phyloP scores from a whole-genome alignment of 805 yeast genomes.

The Lachancea fermentati region DNA sequence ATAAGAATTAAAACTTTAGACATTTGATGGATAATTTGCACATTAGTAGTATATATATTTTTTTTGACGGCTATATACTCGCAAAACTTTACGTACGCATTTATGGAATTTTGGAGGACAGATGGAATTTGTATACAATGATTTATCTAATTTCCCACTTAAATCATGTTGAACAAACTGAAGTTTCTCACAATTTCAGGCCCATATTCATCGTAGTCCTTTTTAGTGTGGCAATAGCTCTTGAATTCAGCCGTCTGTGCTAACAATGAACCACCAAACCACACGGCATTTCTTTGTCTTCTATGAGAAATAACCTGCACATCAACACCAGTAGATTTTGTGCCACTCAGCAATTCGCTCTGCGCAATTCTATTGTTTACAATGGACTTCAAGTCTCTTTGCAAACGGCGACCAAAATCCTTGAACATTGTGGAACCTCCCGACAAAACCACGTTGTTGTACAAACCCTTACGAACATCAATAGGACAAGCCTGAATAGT shows the following conservation, averaged over 20 bases:
- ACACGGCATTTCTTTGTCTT: constrained; percentile 96
- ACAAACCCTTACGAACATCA: constrained; percentile 94
- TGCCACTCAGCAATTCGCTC: constrained; percentile 69
- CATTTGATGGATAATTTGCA: neutral
- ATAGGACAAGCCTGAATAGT: constrained; percentile 95
- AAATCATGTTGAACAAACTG: constrained; percentile 87
- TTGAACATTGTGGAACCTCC: constrained; percentile 99
- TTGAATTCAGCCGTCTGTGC: constrained; percentile 97
- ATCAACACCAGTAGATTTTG: constrained; percentile 87
- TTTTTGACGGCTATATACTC: neutral
- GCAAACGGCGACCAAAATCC: constrained; percentile 95
- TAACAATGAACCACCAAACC: constrained; percentile 97
- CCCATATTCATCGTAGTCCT: constrained; percentile 96
- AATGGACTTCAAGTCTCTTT: constrained; percentile 82
- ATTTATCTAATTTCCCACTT: neutral
- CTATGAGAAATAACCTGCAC: constrained; percentile 96
- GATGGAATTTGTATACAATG: neutral
- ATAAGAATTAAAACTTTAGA: neutral
- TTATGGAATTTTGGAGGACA: neutral
- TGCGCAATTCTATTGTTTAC: constrained; percentile 84
- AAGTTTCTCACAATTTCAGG: constrained; percentile 97
- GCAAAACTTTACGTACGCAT: constrained; percentile 7
- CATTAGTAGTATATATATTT: neutral
- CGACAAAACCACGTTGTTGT: constrained; percentile 89
- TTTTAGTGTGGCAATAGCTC: constrained; percentile 93